These are phyloP conservation scores for Nasturtium officinale DNA, from an alignment of 345 rosid species.

Conservation along the genomic window DNA sequence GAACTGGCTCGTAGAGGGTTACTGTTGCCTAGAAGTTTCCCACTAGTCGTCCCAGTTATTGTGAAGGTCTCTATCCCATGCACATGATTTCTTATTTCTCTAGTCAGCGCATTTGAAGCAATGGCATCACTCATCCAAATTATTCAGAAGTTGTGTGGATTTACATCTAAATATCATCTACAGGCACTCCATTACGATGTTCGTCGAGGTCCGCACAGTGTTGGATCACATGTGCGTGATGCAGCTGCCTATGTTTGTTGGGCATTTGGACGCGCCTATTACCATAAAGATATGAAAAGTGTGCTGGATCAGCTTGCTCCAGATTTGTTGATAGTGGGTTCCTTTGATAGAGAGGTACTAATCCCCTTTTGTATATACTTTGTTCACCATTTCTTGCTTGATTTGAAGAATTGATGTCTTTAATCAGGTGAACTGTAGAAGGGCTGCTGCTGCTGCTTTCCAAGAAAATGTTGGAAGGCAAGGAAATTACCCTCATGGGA, in stretches of 20 bases:
- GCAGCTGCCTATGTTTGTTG: slow-evolving; percentile 99
- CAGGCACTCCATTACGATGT: slow-evolving; percentile 97
- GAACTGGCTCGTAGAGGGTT: slow-evolving; percentile 95
- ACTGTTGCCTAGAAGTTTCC: slow-evolving; percentile 86
- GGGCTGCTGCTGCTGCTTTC: slow-evolving; percentile 99
- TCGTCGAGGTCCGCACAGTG: slow-evolving; percentile 98
- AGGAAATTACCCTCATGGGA: slow-evolving; percentile 95
- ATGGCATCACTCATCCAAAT: slow-evolving; percentile 7
- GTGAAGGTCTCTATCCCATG: slow-evolving; percentile 61
- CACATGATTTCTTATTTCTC: slow-evolving; percentile 21
- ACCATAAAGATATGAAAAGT: slow-evolving; percentile 78
- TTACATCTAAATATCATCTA: slow-evolving; percentile 34
- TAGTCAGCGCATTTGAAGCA: slow-evolving; percentile 10
- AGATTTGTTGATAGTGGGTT: slow-evolving; percentile 82
- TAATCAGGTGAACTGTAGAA: slow-evolving; percentile 93
- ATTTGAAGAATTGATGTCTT: slow-evolving; percentile 4
- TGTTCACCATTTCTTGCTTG: slow-evolving; percentile 22
- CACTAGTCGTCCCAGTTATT: slow-evolving; percentile 81
- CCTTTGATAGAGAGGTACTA: slow-evolving; percentile 93
- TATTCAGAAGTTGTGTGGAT: slow-evolving; percentile 3
- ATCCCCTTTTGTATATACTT: slow-evolving; percentile 13
- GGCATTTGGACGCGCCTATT: slow-evolving; percentile 99
- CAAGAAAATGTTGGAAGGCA: slow-evolving; percentile 99
- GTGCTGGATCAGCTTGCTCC: slow-evolving; percentile 87
- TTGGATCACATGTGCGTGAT: slow-evolving; percentile 99